A percentile compares a stretch with the other conserved stretches of the same genome.
Conservation (phyloP, 2,329 filamentous ascomycete genomes). For the Diplodia corticola region DNA sequence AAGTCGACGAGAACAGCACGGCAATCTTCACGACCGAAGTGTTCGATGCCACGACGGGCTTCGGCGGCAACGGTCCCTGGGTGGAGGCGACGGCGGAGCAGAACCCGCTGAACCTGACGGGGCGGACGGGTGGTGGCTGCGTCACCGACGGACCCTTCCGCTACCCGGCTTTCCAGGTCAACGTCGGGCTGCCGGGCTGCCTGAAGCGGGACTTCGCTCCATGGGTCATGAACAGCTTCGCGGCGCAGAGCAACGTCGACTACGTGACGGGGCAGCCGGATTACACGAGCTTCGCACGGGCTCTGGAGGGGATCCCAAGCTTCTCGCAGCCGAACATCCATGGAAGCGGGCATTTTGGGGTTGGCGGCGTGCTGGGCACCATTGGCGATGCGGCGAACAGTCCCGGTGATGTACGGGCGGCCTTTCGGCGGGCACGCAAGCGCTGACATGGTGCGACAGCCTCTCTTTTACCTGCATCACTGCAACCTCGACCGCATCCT, state of each 20-base stretch:
- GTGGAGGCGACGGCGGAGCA: slow-evolving; percentile 30
- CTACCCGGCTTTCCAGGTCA: slow-evolving; percentile 29
- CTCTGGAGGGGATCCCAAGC: slow-evolving; percentile 31
- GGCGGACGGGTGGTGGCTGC: slow-evolving; percentile 56
- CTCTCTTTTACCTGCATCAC: slow-evolving; percentile 45
- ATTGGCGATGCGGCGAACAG: slow-evolving; percentile 38
- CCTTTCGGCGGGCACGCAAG: background rate
- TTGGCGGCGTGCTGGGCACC: slow-evolving; percentile 37
- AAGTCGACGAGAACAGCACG: slow-evolving; percentile 37
- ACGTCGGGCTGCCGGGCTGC: slow-evolving; percentile 31
- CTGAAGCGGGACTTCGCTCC: slow-evolving; percentile 37
- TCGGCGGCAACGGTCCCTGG: slow-evolving; percentile 40
- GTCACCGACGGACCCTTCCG: slow-evolving; percentile 55
- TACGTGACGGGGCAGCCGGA: slow-evolving; percentile 30
- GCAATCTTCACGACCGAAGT: slow-evolving; percentile 51
- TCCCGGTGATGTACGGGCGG: slow-evolving; percentile 31
- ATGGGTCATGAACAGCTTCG: slow-evolving; percentile 30
- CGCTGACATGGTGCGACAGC: slow-evolving; percentile 28
- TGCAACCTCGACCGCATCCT: slow-evolving; percentile 50
- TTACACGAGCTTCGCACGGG: slow-evolving; percentile 34
- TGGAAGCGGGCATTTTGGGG: slow-evolving; percentile 37
- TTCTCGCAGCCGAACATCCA: slow-evolving; percentile 37
- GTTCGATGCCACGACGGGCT: slow-evolving; percentile 31
- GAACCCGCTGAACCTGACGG: slow-evolving; percentile 27
- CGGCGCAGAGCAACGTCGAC: slow-evolving; percentile 28